Evolutionary conservation across 169 alveolate genomes (phyloP).

Genomic region (Plasmodium sp.): DNA sequence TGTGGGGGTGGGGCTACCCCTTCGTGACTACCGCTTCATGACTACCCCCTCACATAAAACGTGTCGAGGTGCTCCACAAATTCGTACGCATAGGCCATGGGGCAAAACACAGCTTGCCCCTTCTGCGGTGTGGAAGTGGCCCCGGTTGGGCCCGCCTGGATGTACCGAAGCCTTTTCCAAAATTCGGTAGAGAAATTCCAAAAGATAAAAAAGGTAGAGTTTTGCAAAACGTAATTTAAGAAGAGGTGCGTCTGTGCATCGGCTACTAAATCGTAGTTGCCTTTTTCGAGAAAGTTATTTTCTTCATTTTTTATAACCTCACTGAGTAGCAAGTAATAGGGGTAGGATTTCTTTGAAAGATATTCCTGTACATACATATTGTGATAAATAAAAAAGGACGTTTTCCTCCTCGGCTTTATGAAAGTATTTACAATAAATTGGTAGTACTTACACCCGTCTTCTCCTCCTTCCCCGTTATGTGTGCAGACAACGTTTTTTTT

Average conservation of each 20-base stretch:
- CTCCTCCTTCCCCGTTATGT: slow-evolving; percentile 4
- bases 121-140: background rate
- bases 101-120: slow-evolving; percentile 1
- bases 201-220: slow-evolving; percentile 20
- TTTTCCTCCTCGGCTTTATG: slow-evolving; percentile 31
- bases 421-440: slow-evolving; percentile 10
- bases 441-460: slow-evolving; percentile 24
- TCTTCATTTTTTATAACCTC: slow-evolving; percentile 32
- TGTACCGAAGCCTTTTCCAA: slow-evolving; percentile 30
- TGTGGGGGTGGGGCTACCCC: background rate
- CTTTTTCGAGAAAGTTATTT: background rate
- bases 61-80: slow-evolving; percentile 18
- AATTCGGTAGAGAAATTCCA: slow-evolving; percentile 50
- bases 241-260: slow-evolving; percentile 18
- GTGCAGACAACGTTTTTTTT: slow-evolving; percentile 12
- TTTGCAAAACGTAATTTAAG: slow-evolving; percentile 6
- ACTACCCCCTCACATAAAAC: background rate
- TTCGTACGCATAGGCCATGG: slow-evolving; percentile 37
- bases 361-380: slow-evolving; percentile 29
- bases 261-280: background rate
- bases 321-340: slow-evolving; percentile 4
- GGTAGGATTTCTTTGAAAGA: slow-evolving; percentile 19
- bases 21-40: background rate
- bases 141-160: background rate
- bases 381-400: slow-evolving; percentile 33